These are phyloP conservation scores for Periconia digitata DNA, from an alignment of 2,329 filamentous ascomycete species.

Conservation along the genomic window DNA sequence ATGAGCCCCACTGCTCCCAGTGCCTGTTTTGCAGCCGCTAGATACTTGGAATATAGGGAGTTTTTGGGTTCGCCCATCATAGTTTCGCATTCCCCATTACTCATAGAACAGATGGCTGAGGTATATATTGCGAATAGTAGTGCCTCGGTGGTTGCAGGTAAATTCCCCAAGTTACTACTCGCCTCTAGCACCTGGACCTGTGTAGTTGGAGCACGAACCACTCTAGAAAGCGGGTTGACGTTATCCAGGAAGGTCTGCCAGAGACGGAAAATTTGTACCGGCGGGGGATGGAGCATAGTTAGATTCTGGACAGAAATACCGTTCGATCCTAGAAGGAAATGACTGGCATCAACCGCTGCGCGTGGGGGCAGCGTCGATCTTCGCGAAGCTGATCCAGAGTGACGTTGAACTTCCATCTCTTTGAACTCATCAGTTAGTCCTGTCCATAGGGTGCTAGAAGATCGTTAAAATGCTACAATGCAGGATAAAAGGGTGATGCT, in stretches of 20 bases:
- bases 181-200: constrained; percentile 67
- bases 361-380: constrained; percentile 23
- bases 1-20: constrained; percentile 68
- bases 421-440: constrained; percentile 32
- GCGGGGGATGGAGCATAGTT: constrained; percentile 60
- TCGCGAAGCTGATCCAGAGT: constrained; percentile 21
- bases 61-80: constrained; percentile 58
- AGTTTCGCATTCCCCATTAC: constrained; percentile 55
- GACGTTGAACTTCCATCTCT: constrained; percentile 27
- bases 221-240: constrained; percentile 72
- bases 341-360: constrained; percentile 12
- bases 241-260: constrained; percentile 77
- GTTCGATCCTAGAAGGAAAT: constrained; percentile 23
- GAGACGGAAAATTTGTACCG: constrained; percentile 67
- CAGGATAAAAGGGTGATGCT: constrained; percentile 42
- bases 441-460: constrained; percentile 37
- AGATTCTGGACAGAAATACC: constrained; percentile 13
- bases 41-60: constrained; percentile 56
- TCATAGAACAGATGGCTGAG: constrained; percentile 51
- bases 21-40: constrained; percentile 63
- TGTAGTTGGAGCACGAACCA: constrained; percentile 71
- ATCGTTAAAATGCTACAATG: constrained; percentile 30
- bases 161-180: constrained; percentile 55
- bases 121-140: constrained; percentile 38
- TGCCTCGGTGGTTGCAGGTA: constrained; percentile 62